These are phyloP conservation scores for Botrytis sinoallii DNA, from an alignment of 2,329 filamentous ascomycete species.

Conservation along the genomic window DNA sequence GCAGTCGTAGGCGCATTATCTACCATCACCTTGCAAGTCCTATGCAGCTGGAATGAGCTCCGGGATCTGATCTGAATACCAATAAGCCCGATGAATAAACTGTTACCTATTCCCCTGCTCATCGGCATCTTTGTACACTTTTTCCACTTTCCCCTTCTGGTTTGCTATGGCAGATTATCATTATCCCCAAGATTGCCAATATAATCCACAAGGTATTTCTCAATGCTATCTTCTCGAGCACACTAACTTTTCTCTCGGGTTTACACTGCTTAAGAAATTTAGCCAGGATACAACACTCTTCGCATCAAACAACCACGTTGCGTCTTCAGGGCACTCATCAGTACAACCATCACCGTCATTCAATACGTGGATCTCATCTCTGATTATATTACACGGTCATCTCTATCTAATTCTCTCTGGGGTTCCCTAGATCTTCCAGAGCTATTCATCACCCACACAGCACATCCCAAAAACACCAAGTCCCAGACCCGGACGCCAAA, in stretches of 20 bases:
- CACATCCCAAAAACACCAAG: not conserved
- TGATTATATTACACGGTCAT: not conserved
- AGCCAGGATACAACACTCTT: not conserved
- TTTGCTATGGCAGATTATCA: not conserved
- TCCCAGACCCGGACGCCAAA: not conserved
- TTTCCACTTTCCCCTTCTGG: not conserved
- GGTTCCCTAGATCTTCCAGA: not conserved
- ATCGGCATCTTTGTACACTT: not conserved
- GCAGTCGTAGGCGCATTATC: not conserved
- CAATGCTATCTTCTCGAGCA: fast-evolving
- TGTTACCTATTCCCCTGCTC: not conserved
- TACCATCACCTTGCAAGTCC: not conserved
- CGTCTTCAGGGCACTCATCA: not conserved
- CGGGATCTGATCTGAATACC: fast-evolving
- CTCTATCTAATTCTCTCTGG: fast-evolving
- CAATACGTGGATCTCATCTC: not conserved
- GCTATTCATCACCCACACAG: fast-evolving
- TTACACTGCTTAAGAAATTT: fast-evolving
- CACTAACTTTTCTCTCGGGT: fast-evolving
- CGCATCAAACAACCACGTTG: not conserved
- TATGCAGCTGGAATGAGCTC: not conserved
- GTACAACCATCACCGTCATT: fast-evolving
- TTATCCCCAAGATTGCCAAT: not conserved
- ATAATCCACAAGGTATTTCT: fast-evolving
- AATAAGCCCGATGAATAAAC: not conserved